Evolutionary conservation across 2,329 filamentous ascomycete species (phyloP), one percentile per base, ranked within the genome.

Genomic region (Penicillium sp.): DNA sequence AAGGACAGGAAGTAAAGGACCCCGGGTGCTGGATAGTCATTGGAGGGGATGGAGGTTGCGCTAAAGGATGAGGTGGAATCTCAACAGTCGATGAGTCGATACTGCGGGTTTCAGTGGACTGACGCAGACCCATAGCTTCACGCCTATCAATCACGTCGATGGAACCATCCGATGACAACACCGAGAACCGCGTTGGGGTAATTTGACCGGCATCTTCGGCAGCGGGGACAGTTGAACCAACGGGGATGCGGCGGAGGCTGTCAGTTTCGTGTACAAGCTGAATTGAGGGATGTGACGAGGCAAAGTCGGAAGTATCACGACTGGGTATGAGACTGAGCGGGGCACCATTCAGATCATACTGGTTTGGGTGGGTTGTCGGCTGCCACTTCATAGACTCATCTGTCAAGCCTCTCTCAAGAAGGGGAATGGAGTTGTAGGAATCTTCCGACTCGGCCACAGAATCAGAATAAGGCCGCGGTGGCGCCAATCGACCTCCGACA

Each of bases 371-470:
- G 27, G 43, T 60, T 5, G 56, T 40, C 21, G 68, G 67, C 6
- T 76, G 77, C n/a, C 75, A 77, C 56, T 76, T 79, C 77, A 81
- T 80, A 2, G 78, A 78, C 14, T 80, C 76, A 46, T 81, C 71
- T 31, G 67, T 71, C 44, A 77, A 58, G 6, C 83, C 89, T 47
- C 89, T 84, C 57, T 93, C 88, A 11, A 95, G 80, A 7, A 94
- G 80, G 4, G 91, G 90, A 32, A 87, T 86, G 0, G 90, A 92
- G 38, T 84, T 87, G 68, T 91, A 92, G 0, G 90, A 93, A 47
- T 87, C 86, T 27, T 85, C 82, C 0, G 90, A 92, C 52, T 83
- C 83, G 13, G 84, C 81, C 24, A 78, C 71, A 2, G 77, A 77
- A 42, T 72, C 72, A 9, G 73, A 73, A 42, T 75, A 72, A n/a